Conservation (phyloP, 495 filamentous ascomycete species). For the Trichoderma erinaceum region DNA sequence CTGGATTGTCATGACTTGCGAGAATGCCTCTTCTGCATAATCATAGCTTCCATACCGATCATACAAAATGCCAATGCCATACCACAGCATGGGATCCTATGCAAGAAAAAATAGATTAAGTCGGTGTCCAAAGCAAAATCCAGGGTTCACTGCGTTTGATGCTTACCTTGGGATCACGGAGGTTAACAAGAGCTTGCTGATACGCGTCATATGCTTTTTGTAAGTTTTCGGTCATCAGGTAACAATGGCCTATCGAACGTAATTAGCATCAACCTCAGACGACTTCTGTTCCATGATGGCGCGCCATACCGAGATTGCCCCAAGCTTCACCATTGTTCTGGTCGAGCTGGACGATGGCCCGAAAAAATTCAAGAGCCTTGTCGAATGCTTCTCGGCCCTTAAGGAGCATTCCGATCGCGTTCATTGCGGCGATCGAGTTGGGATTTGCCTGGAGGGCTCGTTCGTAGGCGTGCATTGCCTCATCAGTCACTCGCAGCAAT, state of each 20-base stretch:
- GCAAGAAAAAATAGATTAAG: not conserved
- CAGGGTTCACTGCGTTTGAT: not conserved
- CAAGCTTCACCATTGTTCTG: conserved; percentile 87
- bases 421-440: conserved; percentile 90
- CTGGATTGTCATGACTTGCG: conserved; percentile 98
- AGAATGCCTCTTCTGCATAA: conserved; percentile 97
- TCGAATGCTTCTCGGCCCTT: conserved; percentile 89
- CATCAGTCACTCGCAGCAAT: conserved; percentile 79
- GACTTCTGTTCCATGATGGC: not conserved
- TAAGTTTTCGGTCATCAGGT: conserved; percentile 98
- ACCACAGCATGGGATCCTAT: conserved; percentile 98
- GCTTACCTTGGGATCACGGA: conserved; percentile 87
- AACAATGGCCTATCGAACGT: conserved; percentile 70
- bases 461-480: conserved; percentile 83
- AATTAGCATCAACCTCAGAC: conserved; percentile 18
- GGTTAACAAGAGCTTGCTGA: conserved; percentile 87
- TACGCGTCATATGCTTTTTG: conserved; percentile 98
- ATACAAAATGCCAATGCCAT: conserved; percentile 96
- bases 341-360: conserved; percentile 87
- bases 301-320: conserved; percentile 75
- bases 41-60: conserved; percentile 96
- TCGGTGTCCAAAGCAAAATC: not conserved
- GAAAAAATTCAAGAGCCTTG: conserved; percentile 88
- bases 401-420: conserved; percentile 83
- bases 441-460: conserved; percentile 80